Evolutionary conservation across 345 rosid species (phyloP), one percentile per base, ranked within the genome.

Genomic region (Ailanthus altissimus): DNA sequence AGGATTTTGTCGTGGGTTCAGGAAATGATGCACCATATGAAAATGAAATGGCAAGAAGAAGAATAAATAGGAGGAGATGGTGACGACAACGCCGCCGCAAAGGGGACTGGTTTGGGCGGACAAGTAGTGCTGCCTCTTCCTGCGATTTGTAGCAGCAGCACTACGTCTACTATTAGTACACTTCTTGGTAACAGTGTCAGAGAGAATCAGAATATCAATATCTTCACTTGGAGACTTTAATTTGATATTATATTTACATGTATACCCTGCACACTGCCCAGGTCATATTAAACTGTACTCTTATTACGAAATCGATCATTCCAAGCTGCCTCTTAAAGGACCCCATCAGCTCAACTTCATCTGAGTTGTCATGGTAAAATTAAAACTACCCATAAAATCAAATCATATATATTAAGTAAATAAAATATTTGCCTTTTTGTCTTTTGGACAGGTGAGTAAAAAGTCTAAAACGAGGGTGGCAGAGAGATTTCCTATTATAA

Each of bases 321-420:
- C 93, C 26, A 81, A 83, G 87, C 88, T 96, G 60, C 83, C 92
- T 38, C 71, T 70, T 23, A 81, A 73, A 50, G 81, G 81, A 51
- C 97, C 95, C 4, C 86, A 87, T 36, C 92, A 90, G 38, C 91
- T 96, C 77, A 84, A 81, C 70, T 83, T 80, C 12, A 77, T 86
- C 62, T 86, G 94, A 45, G 77, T 94, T 74, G 93, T 89, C 79
- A 87, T 89, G 98, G 98, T 95, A 85, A 20, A 72, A 57, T n/a
- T 11, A 28, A 46, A 11, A 4, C 36, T 0, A 4, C 20, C 8
- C 16, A 51, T 7, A 25, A n/a, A 18, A 21, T 45, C 64, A 20
- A 62, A 15, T 15, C 6, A 23, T 47, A 60, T 50, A 8, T 8
- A 32, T 16, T 51, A 3, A 63, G 38, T 40, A 38, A 40, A 63